Conservation (phyloP, 164 flowering plant genomes). For the Piper longum region DNA sequence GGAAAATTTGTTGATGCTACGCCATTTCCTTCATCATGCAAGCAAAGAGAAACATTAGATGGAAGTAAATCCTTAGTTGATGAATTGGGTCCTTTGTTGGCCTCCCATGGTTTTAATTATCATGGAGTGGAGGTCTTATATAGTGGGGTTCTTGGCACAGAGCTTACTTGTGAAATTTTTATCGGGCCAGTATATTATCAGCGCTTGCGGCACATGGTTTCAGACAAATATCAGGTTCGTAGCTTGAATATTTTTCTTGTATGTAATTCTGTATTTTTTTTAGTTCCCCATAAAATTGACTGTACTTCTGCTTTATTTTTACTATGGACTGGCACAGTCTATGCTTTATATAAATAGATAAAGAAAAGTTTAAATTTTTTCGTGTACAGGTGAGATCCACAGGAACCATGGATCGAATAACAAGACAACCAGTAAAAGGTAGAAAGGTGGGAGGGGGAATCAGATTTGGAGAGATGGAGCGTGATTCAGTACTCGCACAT, state of each 20-base stretch:
- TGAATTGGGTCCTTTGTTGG: constrained; percentile 60
- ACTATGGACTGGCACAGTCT: neutral
- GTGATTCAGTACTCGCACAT: constrained; percentile 86
- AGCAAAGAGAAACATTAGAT: constrained; percentile 21
- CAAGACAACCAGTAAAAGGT: constrained; percentile 87
- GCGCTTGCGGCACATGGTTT: constrained; percentile 94
- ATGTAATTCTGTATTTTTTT: no score
- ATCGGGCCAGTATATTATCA: constrained; percentile 98
- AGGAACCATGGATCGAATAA: constrained; percentile 64
- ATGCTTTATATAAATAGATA: neutral
- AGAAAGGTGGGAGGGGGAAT: constrained; percentile 91
- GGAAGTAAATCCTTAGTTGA: constrained; percentile 58
- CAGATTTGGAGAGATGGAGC: constrained; percentile 96
- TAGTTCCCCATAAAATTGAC: neutral
- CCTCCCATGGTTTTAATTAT: constrained; percentile 57
- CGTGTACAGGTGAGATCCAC: constrained; percentile 73
- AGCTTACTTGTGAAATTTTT: constrained; percentile 78
- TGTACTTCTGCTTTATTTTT: neutral
- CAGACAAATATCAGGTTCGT: constrained; percentile 82
- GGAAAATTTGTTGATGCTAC: constrained; percentile 89
- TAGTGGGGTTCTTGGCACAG: constrained; percentile 86
- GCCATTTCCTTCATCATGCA: constrained; percentile 53
- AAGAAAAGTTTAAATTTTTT: neutral
- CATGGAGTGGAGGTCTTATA: constrained; percentile 75
- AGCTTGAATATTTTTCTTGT: no score